Conservation (phyloP, 139 green algal species). For the Spirogloea muscicola region DNA sequence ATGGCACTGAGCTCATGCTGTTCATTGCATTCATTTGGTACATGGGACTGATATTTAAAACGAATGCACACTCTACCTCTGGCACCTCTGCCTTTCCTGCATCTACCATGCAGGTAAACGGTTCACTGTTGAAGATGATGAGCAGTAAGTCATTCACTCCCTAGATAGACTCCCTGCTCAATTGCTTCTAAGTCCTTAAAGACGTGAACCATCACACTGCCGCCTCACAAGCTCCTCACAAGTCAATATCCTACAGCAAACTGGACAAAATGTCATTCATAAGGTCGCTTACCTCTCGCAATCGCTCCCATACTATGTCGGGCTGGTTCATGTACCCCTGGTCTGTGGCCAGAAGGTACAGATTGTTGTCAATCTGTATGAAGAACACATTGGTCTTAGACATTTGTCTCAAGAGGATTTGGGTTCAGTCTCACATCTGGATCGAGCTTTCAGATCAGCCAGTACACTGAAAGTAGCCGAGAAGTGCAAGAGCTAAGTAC, state of each 20-base stretch:
- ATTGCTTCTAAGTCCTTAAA: too few species aligned
- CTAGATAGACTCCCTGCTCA: too few species aligned
- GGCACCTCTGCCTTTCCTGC: too few species aligned
- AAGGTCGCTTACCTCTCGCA: constrained; percentile 27
- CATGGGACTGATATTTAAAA: too few species aligned
- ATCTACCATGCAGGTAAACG: background rate
- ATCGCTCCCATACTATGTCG: constrained; percentile 86
- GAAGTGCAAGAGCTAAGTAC: background rate
- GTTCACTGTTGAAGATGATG: background rate
- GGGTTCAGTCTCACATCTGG: background rate
- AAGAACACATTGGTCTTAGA: constrained; percentile 13
- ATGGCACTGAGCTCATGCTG: too few species aligned
- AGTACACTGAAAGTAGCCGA: background rate
- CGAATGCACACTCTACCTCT: too few species aligned
- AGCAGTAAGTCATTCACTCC: background rate
- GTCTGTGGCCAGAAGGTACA: constrained; percentile 91
- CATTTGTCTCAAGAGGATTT: background rate
- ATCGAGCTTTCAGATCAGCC: background rate
- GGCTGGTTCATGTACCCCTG: constrained; percentile 64
- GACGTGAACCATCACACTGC: too few species aligned
- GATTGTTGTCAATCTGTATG: constrained; percentile 43
- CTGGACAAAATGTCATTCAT: background rate
- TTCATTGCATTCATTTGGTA: too few species aligned
- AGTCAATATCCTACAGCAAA: background rate
- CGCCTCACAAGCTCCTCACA: background rate